Conservation (phyloP, 2,329 filamentous ascomycete genomes). For the Pseudogymnoascus sp. region DNA sequence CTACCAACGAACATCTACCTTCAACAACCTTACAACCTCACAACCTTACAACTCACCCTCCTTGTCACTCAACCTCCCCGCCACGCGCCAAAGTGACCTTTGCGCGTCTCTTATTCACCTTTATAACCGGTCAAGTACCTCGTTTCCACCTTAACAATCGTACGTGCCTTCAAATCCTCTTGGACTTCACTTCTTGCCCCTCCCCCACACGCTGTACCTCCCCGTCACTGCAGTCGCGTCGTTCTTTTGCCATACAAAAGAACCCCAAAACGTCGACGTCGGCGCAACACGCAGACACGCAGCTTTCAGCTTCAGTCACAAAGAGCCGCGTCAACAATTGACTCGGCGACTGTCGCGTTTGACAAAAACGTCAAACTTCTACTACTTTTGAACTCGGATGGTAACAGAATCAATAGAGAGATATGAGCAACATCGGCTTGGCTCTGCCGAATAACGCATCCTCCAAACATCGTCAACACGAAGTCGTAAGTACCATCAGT, state of each 20-base stretch:
- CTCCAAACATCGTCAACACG: slow-evolving; percentile 1
- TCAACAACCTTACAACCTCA: too few relatives aligned
- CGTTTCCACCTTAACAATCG: background rate
- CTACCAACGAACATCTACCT: too few relatives aligned
- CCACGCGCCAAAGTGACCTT: background rate
- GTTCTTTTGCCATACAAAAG: background rate
- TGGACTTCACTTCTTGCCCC: background rate
- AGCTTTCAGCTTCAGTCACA: background rate
- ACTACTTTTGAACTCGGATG: background rate
- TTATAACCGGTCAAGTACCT: background rate
- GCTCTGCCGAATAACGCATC: slow-evolving; percentile 4
- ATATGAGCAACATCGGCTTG: slow-evolving; percentile 3
- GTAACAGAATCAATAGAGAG: slow-evolving; percentile 1
- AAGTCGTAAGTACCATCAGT: background rate
- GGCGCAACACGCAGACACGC: background rate
- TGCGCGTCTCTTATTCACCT: background rate
- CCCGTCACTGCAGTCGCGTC: background rate
- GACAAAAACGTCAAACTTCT: background rate
- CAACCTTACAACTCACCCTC: background rate
- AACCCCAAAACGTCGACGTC: background rate
- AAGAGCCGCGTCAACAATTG: background rate
- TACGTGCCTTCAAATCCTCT: background rate
- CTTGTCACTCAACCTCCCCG: background rate
- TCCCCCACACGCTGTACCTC: background rate
- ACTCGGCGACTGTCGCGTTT: background rate